Percentiles rank a stretch among this genome's conserved stretches.
These are phyloP conservation scores for Eimeria tenella DNA, from an alignment of 169 alveolate genomes.

Conservation along the genomic window DNA sequence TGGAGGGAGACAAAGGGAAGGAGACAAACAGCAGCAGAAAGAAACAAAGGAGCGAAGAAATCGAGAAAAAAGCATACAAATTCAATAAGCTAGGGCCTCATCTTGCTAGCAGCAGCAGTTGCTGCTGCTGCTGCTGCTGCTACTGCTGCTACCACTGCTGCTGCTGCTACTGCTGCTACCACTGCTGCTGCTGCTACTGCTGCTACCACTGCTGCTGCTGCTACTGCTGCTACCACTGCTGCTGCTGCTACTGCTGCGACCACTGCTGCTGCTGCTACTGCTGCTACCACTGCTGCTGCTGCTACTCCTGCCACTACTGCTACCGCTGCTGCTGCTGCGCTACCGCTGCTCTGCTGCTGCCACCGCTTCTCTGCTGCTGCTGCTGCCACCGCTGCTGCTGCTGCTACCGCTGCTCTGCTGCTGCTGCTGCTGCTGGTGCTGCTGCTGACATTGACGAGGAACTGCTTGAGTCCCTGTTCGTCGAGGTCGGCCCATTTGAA, in stretches of 20 bases:
- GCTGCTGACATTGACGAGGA: constrained; percentile 86
- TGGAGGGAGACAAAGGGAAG: neutral
- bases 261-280: neutral
- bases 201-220: neutral
- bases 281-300: neutral
- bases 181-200: neutral
- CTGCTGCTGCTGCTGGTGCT: neutral
- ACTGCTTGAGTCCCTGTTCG: constrained; percentile 87
- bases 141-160: neutral
- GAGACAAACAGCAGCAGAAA: neutral
- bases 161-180: constrained; percentile 1
- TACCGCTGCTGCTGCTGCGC: neutral
- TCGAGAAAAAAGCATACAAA: too few species aligned
- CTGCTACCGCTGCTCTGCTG: neutral
- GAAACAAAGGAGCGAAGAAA: neutral
- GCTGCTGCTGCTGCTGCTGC: constrained; percentile 19
- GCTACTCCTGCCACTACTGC: too few species aligned
- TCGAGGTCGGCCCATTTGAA: constrained; percentile 86
- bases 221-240: neutral
- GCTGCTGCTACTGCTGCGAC: constrained; percentile 1
- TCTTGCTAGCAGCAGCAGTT: neutral
- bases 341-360: neutral
- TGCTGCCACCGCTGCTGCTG: neutral
- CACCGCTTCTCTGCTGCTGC: neutral
- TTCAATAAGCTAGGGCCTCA: neutral